Evolutionary conservation across 2,329 filamentous ascomycete genomes (phyloP), one percentile per base, ranked within the genome.

Genomic region (Magnaporthales sp.): DNA sequence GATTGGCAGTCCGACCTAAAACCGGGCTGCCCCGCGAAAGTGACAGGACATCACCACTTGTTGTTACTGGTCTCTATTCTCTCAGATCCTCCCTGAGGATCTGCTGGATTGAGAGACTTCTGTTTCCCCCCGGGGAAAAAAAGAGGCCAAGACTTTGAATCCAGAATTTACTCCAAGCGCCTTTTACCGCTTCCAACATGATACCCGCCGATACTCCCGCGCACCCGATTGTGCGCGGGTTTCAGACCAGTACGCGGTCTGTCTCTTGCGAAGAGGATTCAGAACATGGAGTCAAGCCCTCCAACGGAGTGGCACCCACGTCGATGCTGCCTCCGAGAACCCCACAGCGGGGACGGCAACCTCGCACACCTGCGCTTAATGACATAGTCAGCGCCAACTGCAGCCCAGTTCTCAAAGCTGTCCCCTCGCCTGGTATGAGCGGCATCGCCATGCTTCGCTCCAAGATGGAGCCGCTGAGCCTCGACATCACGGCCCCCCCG

Each of bases 401-500:
- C 77, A 89, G 86, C 75, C 87, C 87, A 8, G 74, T 81, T 65
- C 75, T 89, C 69, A 75, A 74, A 63, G 83, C 85, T 63, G 73
- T 77, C 29, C 76, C 80, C 19, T 86, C 85, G 22, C 84, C 85
- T 11, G 82, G 80, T 63, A 73, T 88, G 31, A 89, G 90, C 68
- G 93, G 92, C 63, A 93, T 97, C 72, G 91, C 91, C 73, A 91
- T 89, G 72, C 80, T 97, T 73, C 92, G 92, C 75, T 83, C 89
- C 75, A 90, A 95, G 74, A 83, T 97, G 67, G 93, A 97, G 68
- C 87, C 89, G 2, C 80, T 97, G 66, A 91, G 85, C 73, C 81
- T 96, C 15, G 85, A 87, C 69, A 77, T 75, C 54, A 73, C 75
- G 27, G 71, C 73, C 6, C 80, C 70, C 83, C 77, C 71, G 82